These are phyloP conservation scores for Lathyrus oleraceus DNA, from an alignment of 306 rosid genomes.

Conservation along the genomic window DNA sequence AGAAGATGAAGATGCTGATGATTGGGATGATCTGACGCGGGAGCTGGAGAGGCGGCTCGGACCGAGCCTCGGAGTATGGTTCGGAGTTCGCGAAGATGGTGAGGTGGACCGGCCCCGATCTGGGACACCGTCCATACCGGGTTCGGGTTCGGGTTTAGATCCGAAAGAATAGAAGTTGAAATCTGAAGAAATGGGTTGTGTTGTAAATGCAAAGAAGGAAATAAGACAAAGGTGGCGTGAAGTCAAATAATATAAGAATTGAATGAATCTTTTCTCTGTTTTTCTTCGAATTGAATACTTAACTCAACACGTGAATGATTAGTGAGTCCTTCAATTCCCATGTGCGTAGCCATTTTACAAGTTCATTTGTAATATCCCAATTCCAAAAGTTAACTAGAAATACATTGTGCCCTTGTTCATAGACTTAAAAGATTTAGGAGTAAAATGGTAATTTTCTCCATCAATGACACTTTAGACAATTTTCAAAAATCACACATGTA, in stretches of 20 bases:
- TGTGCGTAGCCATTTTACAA: too few relatives aligned
- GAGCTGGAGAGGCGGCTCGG: conserved; percentile 60
- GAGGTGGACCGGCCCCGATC: conserved; percentile 48
- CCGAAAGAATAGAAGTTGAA: conserved; percentile 10
- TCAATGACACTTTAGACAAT: too few relatives aligned
- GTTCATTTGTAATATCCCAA: too few relatives aligned
- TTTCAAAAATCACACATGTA: too few relatives aligned
- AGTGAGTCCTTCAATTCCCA: too few relatives aligned
- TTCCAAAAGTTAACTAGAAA: too few relatives aligned
- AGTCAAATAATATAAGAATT: not conserved
- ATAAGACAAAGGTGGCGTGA: not conserved
- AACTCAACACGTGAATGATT: too few relatives aligned
- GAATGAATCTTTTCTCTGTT: not conserved
- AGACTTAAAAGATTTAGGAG: too few relatives aligned
- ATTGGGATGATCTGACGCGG: conserved; percentile 48
- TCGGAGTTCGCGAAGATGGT: conserved; percentile 54
- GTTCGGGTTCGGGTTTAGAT: conserved; percentile 32
- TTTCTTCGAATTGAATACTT: too few relatives aligned
- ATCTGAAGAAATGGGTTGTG: not conserved
- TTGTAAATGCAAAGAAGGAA: not conserved
- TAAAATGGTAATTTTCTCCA: too few relatives aligned
- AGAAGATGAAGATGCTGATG: conserved; percentile 33
- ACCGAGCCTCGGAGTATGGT: conserved; percentile 52
- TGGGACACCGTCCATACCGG: conserved; percentile 20
- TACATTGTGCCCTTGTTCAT: too few relatives aligned